Percentiles rank a stretch among this genome's conserved stretches.
These are phyloP conservation scores for Hordeum vulgare DNA, from an alignment of 176 grass and related monocot genomes.

Conservation along the genomic window MorexV3_pseudomolecules_assembly NC_058519.1:574531333-574531832, in stretches of 20 bases:
- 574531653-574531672: slow-evolving; percentile 61
- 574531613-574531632: slow-evolving; percentile 66
- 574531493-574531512: slow-evolving; percentile 76
- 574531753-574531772: slow-evolving; percentile 86
- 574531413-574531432: too few species aligned
- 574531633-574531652: slow-evolving; percentile 69
- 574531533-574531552: slow-evolving; percentile 46
- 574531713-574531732: slow-evolving; percentile 56
- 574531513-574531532: slow-evolving; percentile 57
- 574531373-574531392: too few species aligned
- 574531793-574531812: background rate
- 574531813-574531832: slow-evolving; percentile 62
- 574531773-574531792: slow-evolving; percentile 53
- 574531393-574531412: too few species aligned
- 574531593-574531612: too few species aligned
- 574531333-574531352: too few species aligned
- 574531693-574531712: slow-evolving; percentile 39
- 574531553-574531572: slow-evolving; percentile 54
- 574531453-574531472: too few species aligned
- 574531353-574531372: too few species aligned
- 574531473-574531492: slow-evolving; percentile 70
- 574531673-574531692: slow-evolving; percentile 19
- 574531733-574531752: slow-evolving; percentile 60
- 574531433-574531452: too few species aligned
- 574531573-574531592: too few species aligned